These are phyloP conservation scores for Suillus lakei DNA, from an alignment of 768 basidiomycete species.

Conservation along the genomic window DNA sequence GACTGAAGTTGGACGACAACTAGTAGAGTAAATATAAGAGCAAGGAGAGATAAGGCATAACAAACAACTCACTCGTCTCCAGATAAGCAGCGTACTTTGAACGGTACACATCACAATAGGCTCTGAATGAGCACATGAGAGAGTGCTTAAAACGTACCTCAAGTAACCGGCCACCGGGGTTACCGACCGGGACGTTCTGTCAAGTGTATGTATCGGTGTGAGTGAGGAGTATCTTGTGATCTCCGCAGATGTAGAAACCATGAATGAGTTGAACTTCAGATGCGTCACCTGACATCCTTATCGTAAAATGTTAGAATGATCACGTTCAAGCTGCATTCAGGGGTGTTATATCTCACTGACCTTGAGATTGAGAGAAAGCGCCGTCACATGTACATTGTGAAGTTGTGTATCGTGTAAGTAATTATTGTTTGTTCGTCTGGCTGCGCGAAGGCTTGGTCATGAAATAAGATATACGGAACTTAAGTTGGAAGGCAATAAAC, in stretches of 20 bases:
- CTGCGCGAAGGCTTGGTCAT: not conserved
- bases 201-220: not conserved
- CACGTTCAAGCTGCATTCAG: too few relatives aligned
- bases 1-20: not conserved
- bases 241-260: not conserved
- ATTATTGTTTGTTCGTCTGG: not conserved
- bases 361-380: not conserved
- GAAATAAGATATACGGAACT: not conserved
- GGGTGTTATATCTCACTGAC: not conserved
- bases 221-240: not conserved
- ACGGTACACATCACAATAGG: not conserved
- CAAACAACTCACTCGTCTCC: too few relatives aligned
- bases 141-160: not conserved
- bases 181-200: not conserved
- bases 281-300: constrained; percentile 3
- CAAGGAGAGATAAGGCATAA: not conserved
- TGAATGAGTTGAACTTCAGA: not conserved
- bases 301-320: not conserved
- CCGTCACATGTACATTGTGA: not conserved
- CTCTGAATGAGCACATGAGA: not conserved
- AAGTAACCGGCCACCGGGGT: not conserved
- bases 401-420: not conserved
- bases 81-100: not conserved
- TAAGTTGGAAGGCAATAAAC: too few relatives aligned
- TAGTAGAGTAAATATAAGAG: not conserved